Base-by-base conservation (phyloP, 495 filamentous ascomycete species). In the Pseudevernia furfuracea region DNA sequence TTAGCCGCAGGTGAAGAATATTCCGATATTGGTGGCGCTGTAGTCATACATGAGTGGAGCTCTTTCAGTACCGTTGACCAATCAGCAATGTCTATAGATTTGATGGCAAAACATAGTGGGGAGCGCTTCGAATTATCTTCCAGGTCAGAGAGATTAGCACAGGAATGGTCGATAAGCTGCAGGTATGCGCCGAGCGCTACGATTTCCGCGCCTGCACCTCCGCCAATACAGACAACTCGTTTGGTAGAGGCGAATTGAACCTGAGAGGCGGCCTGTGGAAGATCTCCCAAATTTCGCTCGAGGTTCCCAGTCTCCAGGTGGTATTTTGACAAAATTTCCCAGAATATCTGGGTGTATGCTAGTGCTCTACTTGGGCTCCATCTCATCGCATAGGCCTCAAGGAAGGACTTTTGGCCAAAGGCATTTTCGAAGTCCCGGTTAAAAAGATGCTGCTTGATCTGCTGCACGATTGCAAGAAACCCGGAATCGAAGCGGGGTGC, bases 351-450 rank as follows among this genome's bases (percentile, higher is more conserved):
- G 14, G 82, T 73, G 75, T 97, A 98, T 65, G 87, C 90, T 34
- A 96, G 76, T 4, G 90, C 89, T 48, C 94, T 75, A 41, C 85
- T 83, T 15, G 93, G 87, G 72, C 90, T 95, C 90, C 90, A 98
- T 61, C 94, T 79, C 64, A 89, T 80, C 7, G 90, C 89, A 77
- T 98, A 98, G 8, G 88, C 91, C 48, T 86, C 79, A 25, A 95
- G 78, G 46, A 85, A 77, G 53, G 86, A 84, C 44, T 84, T 77
- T 38, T 73, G 72, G 1, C 85, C 88, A 73, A 98, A 98, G 0
- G 93, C 93, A 9, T 76, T 76, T 37, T 80, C 77, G 73, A 96
- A 97, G 70, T 97, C 89, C 28, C 94, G 82, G 67, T 90, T 85
- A 71, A 87, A 97, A 1, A 97, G 79, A 63, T 92, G 88, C 9